Percentiles rank a stretch among this genome's conserved stretches.
Conservation (phyloP, 352 stramenopile genomes). For the Globisporangium nodosum region DNA sequence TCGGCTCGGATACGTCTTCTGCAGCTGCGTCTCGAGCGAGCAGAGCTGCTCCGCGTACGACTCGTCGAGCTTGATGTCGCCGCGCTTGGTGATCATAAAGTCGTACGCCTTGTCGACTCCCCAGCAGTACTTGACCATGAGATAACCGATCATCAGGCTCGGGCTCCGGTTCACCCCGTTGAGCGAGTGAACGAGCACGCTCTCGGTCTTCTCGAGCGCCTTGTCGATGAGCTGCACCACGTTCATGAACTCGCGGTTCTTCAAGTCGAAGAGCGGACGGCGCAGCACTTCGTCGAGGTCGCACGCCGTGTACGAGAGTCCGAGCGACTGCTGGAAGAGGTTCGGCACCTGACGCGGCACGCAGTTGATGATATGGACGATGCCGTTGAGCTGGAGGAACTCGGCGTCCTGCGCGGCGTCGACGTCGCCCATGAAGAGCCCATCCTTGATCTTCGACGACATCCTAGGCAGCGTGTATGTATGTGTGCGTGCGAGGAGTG, state of each 20-base stretch:
- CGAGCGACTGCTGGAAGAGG: constrained; percentile 84
- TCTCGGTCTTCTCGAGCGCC: constrained; percentile 77
- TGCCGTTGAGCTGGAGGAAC: constrained; percentile 92
- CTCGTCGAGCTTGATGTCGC: constrained; percentile 81
- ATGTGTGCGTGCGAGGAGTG: neutral
- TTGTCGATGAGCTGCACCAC: constrained; percentile 73
- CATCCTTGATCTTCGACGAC: constrained; percentile 93
- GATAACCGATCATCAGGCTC: constrained; percentile 83
- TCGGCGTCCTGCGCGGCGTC: constrained; percentile 90
- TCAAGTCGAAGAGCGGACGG: constrained; percentile 71
- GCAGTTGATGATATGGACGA: constrained; percentile 90
- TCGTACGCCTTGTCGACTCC: constrained; percentile 90
- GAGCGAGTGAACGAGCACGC: constrained; percentile 86
- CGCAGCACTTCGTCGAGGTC: constrained; percentile 67
- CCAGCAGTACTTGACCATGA: constrained; percentile 93
- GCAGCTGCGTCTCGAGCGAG: constrained; percentile 56
- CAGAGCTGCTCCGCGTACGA: constrained; percentile 75
- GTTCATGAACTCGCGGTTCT: constrained; percentile 83
- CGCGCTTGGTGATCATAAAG: constrained; percentile 83
- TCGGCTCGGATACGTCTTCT: constrained; percentile 30
- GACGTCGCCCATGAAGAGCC: constrained; percentile 92
- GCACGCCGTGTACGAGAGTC: constrained; percentile 74
- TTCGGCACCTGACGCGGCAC: constrained; percentile 88
- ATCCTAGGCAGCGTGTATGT: constrained; percentile 26
- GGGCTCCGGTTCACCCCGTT: constrained; percentile 77